phyloP scores from a whole-genome alignment of 176 grass and related monocot species.

The Tillandsia fasciculata region DNA sequence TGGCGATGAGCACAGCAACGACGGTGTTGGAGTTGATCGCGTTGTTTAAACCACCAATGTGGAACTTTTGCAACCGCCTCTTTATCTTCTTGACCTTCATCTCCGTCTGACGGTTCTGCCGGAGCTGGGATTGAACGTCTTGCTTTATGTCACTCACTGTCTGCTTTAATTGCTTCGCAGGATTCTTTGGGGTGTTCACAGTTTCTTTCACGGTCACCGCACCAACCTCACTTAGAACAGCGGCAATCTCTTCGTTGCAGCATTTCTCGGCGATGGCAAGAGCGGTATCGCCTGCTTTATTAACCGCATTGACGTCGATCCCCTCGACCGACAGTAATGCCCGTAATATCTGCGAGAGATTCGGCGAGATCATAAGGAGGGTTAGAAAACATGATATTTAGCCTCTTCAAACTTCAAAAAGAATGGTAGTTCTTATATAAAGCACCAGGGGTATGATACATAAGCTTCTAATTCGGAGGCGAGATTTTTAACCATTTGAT shows the following conservation, averaged over 20 bases:
- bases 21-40: constrained; percentile 93
- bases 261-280: constrained; percentile 73
- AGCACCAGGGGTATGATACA: too few relatives aligned
- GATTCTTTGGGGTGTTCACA: constrained; percentile 49
- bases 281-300: constrained; percentile 84
- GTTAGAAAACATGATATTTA: not conserved
- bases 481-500: not conserved
- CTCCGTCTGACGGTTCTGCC: constrained; percentile 80
- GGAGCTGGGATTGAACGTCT: constrained; percentile 74
- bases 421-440: not conserved
- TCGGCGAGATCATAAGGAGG: constrained; percentile 14
- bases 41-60: constrained; percentile 88
- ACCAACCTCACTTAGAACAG: constrained; percentile 49
- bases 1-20: constrained; percentile 90
- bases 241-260: constrained; percentile 52
- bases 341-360: constrained; percentile 54
- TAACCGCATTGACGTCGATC: constrained; percentile 77
- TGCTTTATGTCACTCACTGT: constrained; percentile 94
- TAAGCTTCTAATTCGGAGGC: not conserved
- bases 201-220: constrained; percentile 53
- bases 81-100: constrained; percentile 85
- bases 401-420: not conserved
- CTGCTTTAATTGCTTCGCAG: constrained; percentile 89
- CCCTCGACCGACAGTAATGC: constrained; percentile 53
- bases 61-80: constrained; percentile 71